Evolutionary conservation across 768 basidiomycete species (phyloP).

Genomic region (Agrocybe chaxingu): DNA sequence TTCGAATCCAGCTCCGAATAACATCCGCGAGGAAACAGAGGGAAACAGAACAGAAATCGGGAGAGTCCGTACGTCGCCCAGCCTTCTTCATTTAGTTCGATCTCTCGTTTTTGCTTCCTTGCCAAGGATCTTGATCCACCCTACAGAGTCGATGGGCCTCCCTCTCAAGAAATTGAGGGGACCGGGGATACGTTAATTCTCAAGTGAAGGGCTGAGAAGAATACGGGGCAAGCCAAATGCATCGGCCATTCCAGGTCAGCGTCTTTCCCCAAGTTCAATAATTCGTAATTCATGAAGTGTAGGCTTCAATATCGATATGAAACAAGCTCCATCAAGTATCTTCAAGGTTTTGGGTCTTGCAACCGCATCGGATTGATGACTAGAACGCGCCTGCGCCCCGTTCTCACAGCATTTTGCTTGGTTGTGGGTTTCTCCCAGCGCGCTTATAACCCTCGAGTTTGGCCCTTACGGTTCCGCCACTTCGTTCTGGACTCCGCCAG

Average conservation of each 20-base stretch:
- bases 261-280: conserved; percentile 14
- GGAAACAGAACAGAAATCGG: too few relatives aligned
- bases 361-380: background rate
- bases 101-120: too few relatives aligned
- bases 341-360: conserved; percentile 5
- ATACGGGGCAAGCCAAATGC: background rate
- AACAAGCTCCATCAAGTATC: conserved; percentile 11
- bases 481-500: too few relatives aligned
- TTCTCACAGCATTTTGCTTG: background rate
- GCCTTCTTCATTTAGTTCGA: too few relatives aligned
- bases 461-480: conserved; percentile 5
- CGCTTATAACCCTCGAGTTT: background rate
- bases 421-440: background rate
- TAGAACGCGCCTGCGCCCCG: background rate
- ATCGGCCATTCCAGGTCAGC: background rate
- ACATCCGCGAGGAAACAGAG: too few relatives aligned
- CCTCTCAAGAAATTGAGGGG: too few relatives aligned
- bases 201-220: background rate
- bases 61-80: too few relatives aligned
- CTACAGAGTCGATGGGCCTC: too few relatives aligned
- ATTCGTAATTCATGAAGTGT: background rate
- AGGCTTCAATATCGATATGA: background rate
- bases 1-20: too few relatives aligned
- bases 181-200: too few relatives aligned
- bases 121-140: too few relatives aligned